These are phyloP conservation scores for Maudiozyma barnettii DNA, from an alignment of 805 yeast species.

Conservation along the genomic window DNA sequence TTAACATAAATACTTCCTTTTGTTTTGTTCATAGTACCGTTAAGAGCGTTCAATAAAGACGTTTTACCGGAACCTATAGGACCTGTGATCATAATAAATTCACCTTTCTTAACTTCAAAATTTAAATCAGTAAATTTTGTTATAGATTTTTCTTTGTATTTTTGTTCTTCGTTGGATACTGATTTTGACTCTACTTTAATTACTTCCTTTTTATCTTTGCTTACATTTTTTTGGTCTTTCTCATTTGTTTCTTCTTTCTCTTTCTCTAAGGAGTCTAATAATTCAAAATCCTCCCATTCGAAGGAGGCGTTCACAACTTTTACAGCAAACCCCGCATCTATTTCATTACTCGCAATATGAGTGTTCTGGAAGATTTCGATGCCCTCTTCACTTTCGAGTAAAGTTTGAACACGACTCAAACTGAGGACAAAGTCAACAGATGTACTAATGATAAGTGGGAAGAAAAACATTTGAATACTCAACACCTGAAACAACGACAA, in stretches of 20 bases:
- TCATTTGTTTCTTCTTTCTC: constrained; percentile 19
- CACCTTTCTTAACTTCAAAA: constrained; percentile 49
- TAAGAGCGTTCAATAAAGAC: constrained; percentile 57
- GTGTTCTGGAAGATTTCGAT: constrained; percentile 9
- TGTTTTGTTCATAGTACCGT: constrained; percentile 57
- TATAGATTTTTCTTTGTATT: constrained; percentile 12
- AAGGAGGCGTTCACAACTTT: constrained; percentile 46
- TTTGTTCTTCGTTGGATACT: neutral
- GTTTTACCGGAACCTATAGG: constrained; percentile 77
- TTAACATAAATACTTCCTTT: constrained; percentile 43
- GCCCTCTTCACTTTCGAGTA: constrained; percentile 39
- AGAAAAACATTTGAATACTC: constrained; percentile 51
- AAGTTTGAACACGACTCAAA: constrained; percentile 45
- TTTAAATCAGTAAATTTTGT: constrained; percentile 43
- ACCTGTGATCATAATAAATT: constrained; percentile 55
- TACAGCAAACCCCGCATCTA: constrained; percentile 33
- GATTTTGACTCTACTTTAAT: neutral
- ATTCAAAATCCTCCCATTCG: constrained; percentile 52
- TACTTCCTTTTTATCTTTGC: neutral
- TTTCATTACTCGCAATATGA: too few relatives aligned
- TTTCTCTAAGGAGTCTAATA: constrained; percentile 24
- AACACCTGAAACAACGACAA: constrained; percentile 56
- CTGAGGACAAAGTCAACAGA: constrained; percentile 61
- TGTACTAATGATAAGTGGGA: constrained; percentile 62
- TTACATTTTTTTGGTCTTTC: constrained; percentile 6